Evolutionary conservation across 2,329 filamentous ascomycete species (phyloP).

Genomic region (Pezicula radicicola): DNA sequence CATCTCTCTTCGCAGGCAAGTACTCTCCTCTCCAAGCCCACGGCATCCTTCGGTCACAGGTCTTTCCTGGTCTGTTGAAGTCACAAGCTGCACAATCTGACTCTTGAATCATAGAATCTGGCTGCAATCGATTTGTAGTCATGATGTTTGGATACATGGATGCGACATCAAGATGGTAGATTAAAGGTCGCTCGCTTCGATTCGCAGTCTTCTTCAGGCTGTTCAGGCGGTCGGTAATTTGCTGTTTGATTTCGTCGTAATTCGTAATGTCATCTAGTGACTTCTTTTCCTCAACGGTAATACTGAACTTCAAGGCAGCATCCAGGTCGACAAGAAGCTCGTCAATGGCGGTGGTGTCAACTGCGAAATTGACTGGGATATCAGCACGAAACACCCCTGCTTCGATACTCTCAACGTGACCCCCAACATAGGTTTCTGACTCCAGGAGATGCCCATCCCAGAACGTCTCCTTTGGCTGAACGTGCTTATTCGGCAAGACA

Average conservation of each 20-base stretch:
- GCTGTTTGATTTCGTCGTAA: constrained; percentile 78
- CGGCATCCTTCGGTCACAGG: constrained; percentile 88
- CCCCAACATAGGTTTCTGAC: constrained; percentile 96
- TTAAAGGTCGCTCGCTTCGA: constrained; percentile 79
- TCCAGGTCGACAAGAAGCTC: constrained; percentile 86
- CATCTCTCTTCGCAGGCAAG: constrained; percentile 89
- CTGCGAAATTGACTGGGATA: constrained; percentile 88
- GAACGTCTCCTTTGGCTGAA: constrained; percentile 85
- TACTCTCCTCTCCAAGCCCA: constrained; percentile 99
- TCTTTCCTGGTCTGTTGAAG: constrained; percentile 96
- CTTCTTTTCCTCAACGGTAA: constrained; percentile 81
- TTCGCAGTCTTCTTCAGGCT: constrained; percentile 80
- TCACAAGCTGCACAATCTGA: constrained; percentile 96
- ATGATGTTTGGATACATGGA: constrained; percentile 99
- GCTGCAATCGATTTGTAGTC: constrained; percentile 96
- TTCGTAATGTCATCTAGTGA: constrained; percentile 75
- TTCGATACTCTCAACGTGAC: constrained; percentile 98
- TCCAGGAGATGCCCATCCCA: constrained; percentile 96
- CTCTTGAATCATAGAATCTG: constrained; percentile 98
- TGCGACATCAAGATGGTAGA: constrained; percentile 97
- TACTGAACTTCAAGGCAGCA: constrained; percentile 82
- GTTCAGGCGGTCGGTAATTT: constrained; percentile 71
- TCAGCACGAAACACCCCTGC: constrained; percentile 95
- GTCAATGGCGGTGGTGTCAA: constrained; percentile 87
- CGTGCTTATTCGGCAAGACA: constrained; percentile 92